These are phyloP conservation scores for Knoxia roxburghii DNA, from an alignment of 257 asterid species.

Conservation along the genomic window DNA sequence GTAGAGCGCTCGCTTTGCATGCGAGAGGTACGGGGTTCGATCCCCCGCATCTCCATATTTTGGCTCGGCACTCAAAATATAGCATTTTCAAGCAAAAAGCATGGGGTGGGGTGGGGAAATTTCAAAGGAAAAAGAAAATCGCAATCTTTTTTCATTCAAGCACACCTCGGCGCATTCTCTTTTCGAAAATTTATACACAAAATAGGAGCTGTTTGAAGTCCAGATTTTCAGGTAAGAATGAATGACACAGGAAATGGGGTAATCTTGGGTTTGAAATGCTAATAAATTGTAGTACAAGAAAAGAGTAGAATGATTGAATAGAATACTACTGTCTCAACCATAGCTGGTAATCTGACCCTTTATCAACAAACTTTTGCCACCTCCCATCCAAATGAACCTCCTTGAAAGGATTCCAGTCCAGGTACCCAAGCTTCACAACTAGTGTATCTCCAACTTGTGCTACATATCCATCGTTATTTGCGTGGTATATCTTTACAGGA, in stretches of 20 bases:
- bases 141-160: too few relatives aligned
- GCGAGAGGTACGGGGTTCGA: constrained; percentile 99
- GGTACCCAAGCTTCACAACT: constrained; percentile 35
- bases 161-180: too few relatives aligned
- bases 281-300: too few relatives aligned
- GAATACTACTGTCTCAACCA: constrained; percentile 30
- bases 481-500: constrained; percentile 33
- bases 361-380: constrained; percentile 38
- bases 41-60: constrained; percentile 34
- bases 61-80: too few relatives aligned
- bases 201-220: neutral
- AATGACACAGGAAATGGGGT: too few relatives aligned
- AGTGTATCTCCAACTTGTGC: constrained; percentile 36
- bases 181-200: neutral
- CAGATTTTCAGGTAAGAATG: neutral
- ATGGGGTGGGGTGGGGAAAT: too few relatives aligned
- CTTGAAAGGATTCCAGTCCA: constrained; percentile 41
- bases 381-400: constrained; percentile 37
- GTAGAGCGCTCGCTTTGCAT: constrained; percentile 99
- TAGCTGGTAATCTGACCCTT: constrained; percentile 36
- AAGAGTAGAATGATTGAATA: neutral
- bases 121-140: too few relatives aligned
- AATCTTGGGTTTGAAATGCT: neutral
- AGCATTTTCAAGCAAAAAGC: too few relatives aligned
- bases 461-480: constrained; percentile 35